Evolutionary conservation across 2,329 filamentous ascomycete genomes (phyloP).

Genomic region (Verticillium dahliae): DNA sequence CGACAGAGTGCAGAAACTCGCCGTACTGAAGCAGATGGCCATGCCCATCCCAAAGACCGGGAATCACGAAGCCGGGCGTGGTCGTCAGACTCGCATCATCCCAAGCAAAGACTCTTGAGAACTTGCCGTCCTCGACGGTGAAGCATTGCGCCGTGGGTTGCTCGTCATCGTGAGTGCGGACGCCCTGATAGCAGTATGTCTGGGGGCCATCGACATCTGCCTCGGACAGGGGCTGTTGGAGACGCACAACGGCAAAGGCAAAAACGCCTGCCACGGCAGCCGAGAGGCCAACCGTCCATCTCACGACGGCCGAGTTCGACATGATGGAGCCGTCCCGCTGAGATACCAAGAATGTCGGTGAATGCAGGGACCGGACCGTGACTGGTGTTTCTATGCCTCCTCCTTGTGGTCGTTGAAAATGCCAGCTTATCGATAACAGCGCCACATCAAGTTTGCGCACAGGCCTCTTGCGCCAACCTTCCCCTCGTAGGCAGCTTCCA

Average conservation of each 20-base stretch:
- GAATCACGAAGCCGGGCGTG: conserved; percentile 49
- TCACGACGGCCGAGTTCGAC: conserved; percentile 12
- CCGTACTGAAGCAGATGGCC: conserved; percentile 61
- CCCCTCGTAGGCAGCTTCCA: no score
- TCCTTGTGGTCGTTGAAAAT: not conserved
- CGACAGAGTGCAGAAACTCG: conserved; percentile 59
- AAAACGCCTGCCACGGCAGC: conserved; percentile 16
- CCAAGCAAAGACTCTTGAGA: conserved; percentile 39
- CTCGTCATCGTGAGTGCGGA: conserved; percentile 28
- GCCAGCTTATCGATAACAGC: not conserved
- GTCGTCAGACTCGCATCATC: conserved; percentile 15
- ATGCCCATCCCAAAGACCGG: conserved; percentile 66
- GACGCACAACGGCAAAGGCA: conserved; percentile 21
- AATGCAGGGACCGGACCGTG: not conserved
- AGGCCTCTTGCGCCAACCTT: not conserved
- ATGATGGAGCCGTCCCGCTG: not conserved
- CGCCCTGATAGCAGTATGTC: conserved; percentile 32
- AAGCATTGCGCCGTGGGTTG: conserved; percentile 45
- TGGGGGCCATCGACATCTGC: conserved; percentile 3
- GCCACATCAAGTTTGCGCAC: not conserved
- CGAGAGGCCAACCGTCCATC: conserved; percentile 23
- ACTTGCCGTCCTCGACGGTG: conserved; percentile 43
- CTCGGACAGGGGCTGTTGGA: conserved; percentile 10
- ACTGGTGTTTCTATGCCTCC: not conserved
- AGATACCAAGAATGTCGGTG: not conserved